These are phyloP conservation scores for Triticum aestivum DNA, from an alignment of 176 grass and related monocot genomes.

Conservation along the genomic window IWGSC_CS_RefSeq_v2.1 NC_057808.1:81267181-81267680, in stretches of 20 bases:
- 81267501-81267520: not conserved
- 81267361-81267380: slow-evolving; percentile 37
- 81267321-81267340: slow-evolving; percentile 32
- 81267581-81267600: not conserved
- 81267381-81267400: slow-evolving; percentile 6
- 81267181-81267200: not conserved
- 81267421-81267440: not conserved
- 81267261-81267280: not conserved
- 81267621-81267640: no score
- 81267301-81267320: not conserved
- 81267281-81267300: not conserved
- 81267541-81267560: not conserved
- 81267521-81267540: not conserved
- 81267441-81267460: not conserved
- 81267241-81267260: not conserved
- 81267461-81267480: not conserved
- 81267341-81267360: slow-evolving; percentile 35
- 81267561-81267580: not conserved
- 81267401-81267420: slow-evolving; percentile 37
- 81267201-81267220: not conserved
- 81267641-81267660: not conserved
- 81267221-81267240: not conserved
- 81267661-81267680: not conserved
- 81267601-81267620: not conserved
- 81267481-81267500: slow-evolving; percentile 1